These are phyloP conservation scores for Alnus rubra DNA, from an alignment of 306 rosid genomes.

Conservation along the genomic window DNA sequence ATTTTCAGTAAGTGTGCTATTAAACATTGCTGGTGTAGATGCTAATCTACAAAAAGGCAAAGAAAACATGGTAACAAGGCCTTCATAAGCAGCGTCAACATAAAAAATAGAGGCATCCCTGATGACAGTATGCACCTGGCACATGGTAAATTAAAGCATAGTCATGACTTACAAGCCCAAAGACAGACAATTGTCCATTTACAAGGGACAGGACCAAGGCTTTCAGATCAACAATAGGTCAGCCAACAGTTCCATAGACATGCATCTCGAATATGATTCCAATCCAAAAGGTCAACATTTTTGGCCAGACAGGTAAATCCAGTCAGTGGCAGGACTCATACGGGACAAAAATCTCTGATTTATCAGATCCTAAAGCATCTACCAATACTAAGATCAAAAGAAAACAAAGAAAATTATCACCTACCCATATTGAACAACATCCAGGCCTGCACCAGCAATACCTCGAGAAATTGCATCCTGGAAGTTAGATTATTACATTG, in stretches of 20 bases:
- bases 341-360: constrained; percentile 11
- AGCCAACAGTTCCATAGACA: not conserved
- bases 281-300: constrained; percentile 17
- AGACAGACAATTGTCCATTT: not conserved
- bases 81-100: constrained; percentile 9
- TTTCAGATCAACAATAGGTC: not conserved
- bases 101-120: not conserved
- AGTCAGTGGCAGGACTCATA: not conserved
- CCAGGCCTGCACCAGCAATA: constrained; percentile 70
- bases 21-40: constrained; percentile 97
- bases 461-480: constrained; percentile 92
- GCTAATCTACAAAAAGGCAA: constrained; percentile 62
- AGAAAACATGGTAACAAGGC: constrained; percentile 24
- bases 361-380: constrained; percentile 10
- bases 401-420: constrained; percentile 30
- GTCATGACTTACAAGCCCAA: not conserved
- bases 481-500: constrained; percentile 34
- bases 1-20: constrained; percentile 76
- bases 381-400: constrained; percentile 11
- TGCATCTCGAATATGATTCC: constrained; percentile 5
- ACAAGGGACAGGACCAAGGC: not conserved
- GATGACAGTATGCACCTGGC: not conserved
- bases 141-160: constrained; percentile 1
- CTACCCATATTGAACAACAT: constrained; percentile 92
- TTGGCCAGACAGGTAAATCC: constrained; percentile 12